Conservation (phyloP, 805 yeast genomes). For the Saccharomyces kudriavzevii region DNA sequence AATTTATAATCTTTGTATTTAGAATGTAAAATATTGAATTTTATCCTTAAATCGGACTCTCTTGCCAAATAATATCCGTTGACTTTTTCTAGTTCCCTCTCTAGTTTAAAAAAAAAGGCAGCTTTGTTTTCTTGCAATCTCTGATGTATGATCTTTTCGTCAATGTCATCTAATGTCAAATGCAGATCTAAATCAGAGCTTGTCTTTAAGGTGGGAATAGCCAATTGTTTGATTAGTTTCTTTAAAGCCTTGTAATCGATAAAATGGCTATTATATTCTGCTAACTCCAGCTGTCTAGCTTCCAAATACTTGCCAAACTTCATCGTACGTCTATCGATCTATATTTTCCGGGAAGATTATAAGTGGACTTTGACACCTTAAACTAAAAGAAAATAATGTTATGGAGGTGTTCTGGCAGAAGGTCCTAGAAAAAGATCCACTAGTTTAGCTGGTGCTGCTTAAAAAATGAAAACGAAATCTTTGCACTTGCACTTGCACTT, state of each 20-base stretch:
- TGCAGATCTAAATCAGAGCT: conserved; percentile 8
- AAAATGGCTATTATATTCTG: conserved; percentile 89
- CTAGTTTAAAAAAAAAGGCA: conserved; percentile 76
- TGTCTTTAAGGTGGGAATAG: conserved; percentile 32
- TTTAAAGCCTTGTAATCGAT: conserved; percentile 91
- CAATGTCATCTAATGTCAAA: conserved; percentile 31
- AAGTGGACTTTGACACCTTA: no score
- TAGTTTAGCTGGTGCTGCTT: not conserved
- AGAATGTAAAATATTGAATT: conserved; percentile 66
- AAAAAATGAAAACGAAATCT: not conserved
- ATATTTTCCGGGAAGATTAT: not conserved
- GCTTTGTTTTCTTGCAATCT: conserved; percentile 83
- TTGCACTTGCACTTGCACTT: not conserved
- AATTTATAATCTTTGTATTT: conserved; percentile 49
- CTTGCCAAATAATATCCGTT: conserved; percentile 86
- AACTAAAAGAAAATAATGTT: not conserved
- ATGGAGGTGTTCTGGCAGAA: not conserved
- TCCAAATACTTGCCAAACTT: conserved; percentile 95
- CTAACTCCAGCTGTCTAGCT: conserved; percentile 85
- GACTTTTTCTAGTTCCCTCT: conserved; percentile 91
- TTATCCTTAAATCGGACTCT: conserved; percentile 76
- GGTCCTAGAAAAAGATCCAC: not conserved
- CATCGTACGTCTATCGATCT: conserved; percentile 31
- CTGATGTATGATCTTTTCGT: conserved; percentile 35
- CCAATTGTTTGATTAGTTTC: conserved; percentile 79